Evolutionary conservation across 495 filamentous ascomycete genomes (phyloP), one percentile per base, ranked within the genome.

Genomic region (Mytilinidion resinicola): DNA sequence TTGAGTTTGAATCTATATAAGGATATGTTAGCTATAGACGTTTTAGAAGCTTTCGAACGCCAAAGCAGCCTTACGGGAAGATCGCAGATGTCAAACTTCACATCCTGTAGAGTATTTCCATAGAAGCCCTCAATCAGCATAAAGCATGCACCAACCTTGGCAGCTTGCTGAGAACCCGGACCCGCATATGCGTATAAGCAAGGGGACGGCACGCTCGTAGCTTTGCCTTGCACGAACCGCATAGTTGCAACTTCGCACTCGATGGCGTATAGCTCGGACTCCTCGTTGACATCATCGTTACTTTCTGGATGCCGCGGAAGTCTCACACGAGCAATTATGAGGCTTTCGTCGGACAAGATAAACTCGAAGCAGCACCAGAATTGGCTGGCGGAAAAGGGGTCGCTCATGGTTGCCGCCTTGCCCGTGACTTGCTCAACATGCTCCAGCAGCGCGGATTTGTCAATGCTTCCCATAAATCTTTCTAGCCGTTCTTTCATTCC

Each of bases 81-180:
- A 37, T 65, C 50, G 42, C 47, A 68, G 14, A 71, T 37, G 50
- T 61, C 51, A 12, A 38, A 46, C 14, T 62, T 51, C 12, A 65
- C 51, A 39, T 70, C 61, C 47, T 64, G 59, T 17, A 70, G 20
- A 9, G 63, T 62, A 51, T 65, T 69, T 7, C 69, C 68, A 48
- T 69, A 63, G 56, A 67, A 71, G 1, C 68, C 69, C 60, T 69
- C 66, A 3, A 71, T 53, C 15, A 71, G 65, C 68, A 71, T 71
- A 54, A 70, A 71, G 10, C 48, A 11, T 9, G 65, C 68, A 19
- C 69, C 69, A 3, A 50, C 65, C 6, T 62, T 35, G 19, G 41
- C 25, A 30, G 69, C 68, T 9, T 25, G 19, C 49, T 47, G 17
- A 6, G 63, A 67, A 19, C 63, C 60, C 11, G 59, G 65, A 21